These are phyloP conservation scores for Xylaria sp. DNA, from an alignment of 2,329 filamentous ascomycete genomes.

Conservation along the genomic window DNA sequence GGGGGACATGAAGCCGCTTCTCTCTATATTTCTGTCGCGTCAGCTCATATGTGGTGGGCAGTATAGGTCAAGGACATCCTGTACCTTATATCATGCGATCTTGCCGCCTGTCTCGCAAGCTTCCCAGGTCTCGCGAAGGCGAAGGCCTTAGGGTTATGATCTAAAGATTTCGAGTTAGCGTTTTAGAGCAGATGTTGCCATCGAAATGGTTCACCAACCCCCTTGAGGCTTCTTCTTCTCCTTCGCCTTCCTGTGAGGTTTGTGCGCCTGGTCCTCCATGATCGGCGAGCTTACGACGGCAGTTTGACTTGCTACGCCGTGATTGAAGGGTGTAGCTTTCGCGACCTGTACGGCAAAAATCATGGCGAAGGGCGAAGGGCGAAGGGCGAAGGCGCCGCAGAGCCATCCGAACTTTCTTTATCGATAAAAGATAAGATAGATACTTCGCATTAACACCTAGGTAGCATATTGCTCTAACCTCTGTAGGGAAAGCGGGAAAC, in stretches of 20 bases:
- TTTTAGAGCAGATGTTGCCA: constrained; percentile 6
- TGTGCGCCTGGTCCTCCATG: constrained; percentile 87
- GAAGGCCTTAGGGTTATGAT: constrained; percentile 90
- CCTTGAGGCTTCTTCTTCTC: constrained; percentile 83
- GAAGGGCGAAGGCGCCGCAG: constrained; percentile 5
- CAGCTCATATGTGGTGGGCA: background rate
- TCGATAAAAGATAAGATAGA: constrained; percentile 36
- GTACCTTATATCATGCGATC: constrained; percentile 53
- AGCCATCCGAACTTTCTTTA: constrained; percentile 27
- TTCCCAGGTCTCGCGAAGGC: constrained; percentile 84
- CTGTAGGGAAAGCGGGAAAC: background rate
- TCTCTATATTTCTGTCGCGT: constrained; percentile 73
- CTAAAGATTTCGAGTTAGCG: constrained; percentile 56
- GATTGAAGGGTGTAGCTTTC: background rate
- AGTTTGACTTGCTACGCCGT: constrained; percentile 4
- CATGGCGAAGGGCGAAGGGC: constrained; percentile 9
- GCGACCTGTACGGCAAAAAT: constrained; percentile 29
- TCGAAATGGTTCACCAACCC: constrained; percentile 55
- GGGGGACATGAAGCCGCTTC: constrained; percentile 93
- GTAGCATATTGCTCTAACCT: background rate
- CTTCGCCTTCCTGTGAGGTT: constrained; percentile 86
- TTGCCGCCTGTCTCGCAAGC: constrained; percentile 77
- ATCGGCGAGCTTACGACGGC: constrained; percentile 29
- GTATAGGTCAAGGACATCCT: background rate
- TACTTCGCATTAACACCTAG: background rate